Conservation (phyloP, 2,329 filamentous ascomycete species). For the Penicillium occitanis region DNA sequence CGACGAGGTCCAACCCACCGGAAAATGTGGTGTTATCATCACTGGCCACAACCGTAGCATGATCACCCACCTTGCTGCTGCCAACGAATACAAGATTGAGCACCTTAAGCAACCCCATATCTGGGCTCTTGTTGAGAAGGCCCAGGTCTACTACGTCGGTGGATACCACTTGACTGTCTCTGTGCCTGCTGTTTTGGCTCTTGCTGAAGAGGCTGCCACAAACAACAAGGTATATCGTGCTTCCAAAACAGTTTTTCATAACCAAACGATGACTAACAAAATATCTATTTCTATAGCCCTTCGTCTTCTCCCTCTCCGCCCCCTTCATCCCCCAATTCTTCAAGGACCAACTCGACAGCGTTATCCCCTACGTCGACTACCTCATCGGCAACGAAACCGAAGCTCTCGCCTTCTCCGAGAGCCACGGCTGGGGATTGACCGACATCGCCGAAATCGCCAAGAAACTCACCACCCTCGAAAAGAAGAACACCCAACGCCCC, state of each 20-base stretch:
- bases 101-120: slow-evolving; percentile 89
- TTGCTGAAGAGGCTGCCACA: slow-evolving; percentile 83
- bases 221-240: slow-evolving; percentile 69
- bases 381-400: slow-evolving; percentile 97
- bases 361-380: slow-evolving; percentile 90
- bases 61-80: slow-evolving; percentile 91
- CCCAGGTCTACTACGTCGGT: slow-evolving; percentile 87
- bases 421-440: slow-evolving; percentile 70
- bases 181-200: slow-evolving; percentile 82
- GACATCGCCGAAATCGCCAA: slow-evolving; percentile 83
- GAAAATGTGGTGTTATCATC: slow-evolving; percentile 93
- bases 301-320: slow-evolving; percentile 87
- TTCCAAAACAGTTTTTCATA: background rate
- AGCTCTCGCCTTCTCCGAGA: slow-evolving; percentile 81
- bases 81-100: slow-evolving; percentile 94
- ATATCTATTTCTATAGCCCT: slow-evolving; percentile 49
- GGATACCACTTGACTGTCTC: slow-evolving; percentile 98
- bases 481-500: slow-evolving; percentile 83
- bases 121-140: slow-evolving; percentile 87
- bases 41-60: slow-evolving; percentile 94
- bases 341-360: slow-evolving; percentile 88
- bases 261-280: background rate
- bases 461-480: slow-evolving; percentile 81
- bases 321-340: slow-evolving; percentile 98
- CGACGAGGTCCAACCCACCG: slow-evolving; percentile 79